Evolutionary conservation across 306 rosid species (phyloP), one percentile per base, ranked within the genome.

Genomic region (Phaseolus lunatus): DNA sequence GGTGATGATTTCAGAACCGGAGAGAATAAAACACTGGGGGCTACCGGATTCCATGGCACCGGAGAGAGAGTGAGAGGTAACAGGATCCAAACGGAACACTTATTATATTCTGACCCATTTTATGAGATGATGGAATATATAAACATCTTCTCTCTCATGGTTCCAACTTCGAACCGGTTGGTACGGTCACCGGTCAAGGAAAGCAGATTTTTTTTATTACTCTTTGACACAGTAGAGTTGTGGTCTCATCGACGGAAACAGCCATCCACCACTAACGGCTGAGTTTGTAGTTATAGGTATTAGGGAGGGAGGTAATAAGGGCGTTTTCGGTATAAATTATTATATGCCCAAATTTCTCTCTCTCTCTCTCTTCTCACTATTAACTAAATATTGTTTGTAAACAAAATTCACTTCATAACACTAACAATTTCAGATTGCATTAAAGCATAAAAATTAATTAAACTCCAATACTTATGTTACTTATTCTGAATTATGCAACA

Each of bases 121-220:
- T 71, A 81, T 68, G 87, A 53, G 89, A 53, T 62, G 70, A 65
- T 20, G 88, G 94, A 88, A 90, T 91, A 89, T 88, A 83, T 78
- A 86, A 72, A 85, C 85, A 87, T 85, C 88, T 82, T 83, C 85
- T 83, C 86, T 80, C 82, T 80, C 79, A 72, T 83, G 26, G 9
- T 27, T 5, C 33, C 5, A 5, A 20, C 9, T 65, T 19, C n/a
- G 12, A 62, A 95, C 96, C 82, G 87, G 80, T 72, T 82, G 9
- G 70, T 20, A 63, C 86, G 96, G 97, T 92, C 26, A 62, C 87
- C 88, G 81, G 96, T 92, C 18, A 63, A 54, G 77, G 57, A 14
- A 12, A 54, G 72, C 1, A 70, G 86, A 81, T 79, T 68, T 85
- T 63, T 33, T 15, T 45, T 13, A 37, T 64, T 31, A 18, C n/a